A percentile compares a stretch with the other conserved stretches of the same genome.
Evolutionary conservation across 1,139 yeast genomes (phyloP).

Genomic region (Yamadazyma triangularis): DNA sequence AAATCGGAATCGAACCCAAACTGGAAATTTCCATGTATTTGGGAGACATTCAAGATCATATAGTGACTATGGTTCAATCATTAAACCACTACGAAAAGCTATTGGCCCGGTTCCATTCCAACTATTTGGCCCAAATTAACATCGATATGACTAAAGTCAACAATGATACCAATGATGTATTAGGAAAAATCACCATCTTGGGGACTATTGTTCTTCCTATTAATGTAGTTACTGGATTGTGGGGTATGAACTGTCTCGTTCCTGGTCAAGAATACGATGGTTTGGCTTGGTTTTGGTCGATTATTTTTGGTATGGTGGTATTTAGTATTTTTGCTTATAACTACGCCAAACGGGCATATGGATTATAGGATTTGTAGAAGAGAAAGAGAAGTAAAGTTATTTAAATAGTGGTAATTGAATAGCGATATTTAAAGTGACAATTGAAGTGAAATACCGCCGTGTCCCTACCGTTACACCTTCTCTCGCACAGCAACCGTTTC

Average conservation of each 20-base stretch:
- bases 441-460: no score
- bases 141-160: slow-evolving; percentile 98
- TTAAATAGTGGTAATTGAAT: no score
- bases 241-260: slow-evolving; percentile 98
- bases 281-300: slow-evolving; percentile 71
- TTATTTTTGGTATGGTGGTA: slow-evolving; percentile 27
- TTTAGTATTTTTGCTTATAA: slow-evolving; percentile 40
- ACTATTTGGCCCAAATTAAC: slow-evolving; percentile 92
- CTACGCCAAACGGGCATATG: slow-evolving; percentile 42
- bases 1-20: slow-evolving; percentile 5
- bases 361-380: no score
- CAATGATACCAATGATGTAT: slow-evolving; percentile 92
- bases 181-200: slow-evolving; percentile 86
- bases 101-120: slow-evolving; percentile 88
- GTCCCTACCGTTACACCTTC: no score
- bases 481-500: no score
- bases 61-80: slow-evolving; percentile 93
- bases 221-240: slow-evolving; percentile 90
- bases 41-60: slow-evolving; percentile 92
- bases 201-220: slow-evolving; percentile 95
- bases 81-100: slow-evolving; percentile 91
- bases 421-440: no score
- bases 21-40: slow-evolving; percentile 74
- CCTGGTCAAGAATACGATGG: slow-evolving; percentile 84
- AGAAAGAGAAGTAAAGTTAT: no score